Evolutionary conservation across 176 grass and related monocot species (phyloP), one percentile per base, ranked within the genome.

Genomic region (Puccinellia tenuiflora): DNA sequence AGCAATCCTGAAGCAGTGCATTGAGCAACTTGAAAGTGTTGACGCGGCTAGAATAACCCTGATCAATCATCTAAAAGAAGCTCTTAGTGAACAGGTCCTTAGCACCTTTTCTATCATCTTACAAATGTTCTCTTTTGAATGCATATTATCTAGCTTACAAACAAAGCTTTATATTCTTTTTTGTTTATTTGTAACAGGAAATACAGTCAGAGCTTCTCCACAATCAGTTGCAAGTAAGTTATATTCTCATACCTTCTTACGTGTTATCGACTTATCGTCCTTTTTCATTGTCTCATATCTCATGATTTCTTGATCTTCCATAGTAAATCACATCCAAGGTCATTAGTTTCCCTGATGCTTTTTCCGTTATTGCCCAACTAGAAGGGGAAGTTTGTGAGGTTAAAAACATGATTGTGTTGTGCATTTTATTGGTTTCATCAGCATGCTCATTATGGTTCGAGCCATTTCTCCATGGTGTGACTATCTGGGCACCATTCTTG

Each of bases 41-140:
- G 78, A 90, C 26, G 9, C 29, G 13, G 59, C 76, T 26, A 91
- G 96, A 83, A 33, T 50, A 76, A 81, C 77, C 70, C 83, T 98
- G 73, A 84, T 95, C 75, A 85, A 76, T 88, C 91, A 90, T 76
- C 83, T 95, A 80, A 90, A 85, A 69, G 90, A 95, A 78, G 92
- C 92, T 55, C 86, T 95, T 40, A 86, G 45, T 63, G 92, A 98
- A 85, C 92, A 95, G 94, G 92, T 94, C 73, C 81, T 83, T 69
- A 59, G 74, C 56, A 46, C 65, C 10, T 85, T 83, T 29, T 72
- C 52, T 82, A 77, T 50, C 29, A 42, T 75, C 50, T 24, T 91
- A 6, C 4, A 54, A 85, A 54, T 81, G 6, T 68, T 84, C 24
- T 52, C 33, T 78, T 22, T 39, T 17, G 40, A 47, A 46, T 9